A percentile compares a stretch with the other conserved stretches of the same genome.
Evolutionary conservation across 192 early-diverging fungal species (phyloP).

Genomic region (Jimgerdemannia lactiflua): DNA sequence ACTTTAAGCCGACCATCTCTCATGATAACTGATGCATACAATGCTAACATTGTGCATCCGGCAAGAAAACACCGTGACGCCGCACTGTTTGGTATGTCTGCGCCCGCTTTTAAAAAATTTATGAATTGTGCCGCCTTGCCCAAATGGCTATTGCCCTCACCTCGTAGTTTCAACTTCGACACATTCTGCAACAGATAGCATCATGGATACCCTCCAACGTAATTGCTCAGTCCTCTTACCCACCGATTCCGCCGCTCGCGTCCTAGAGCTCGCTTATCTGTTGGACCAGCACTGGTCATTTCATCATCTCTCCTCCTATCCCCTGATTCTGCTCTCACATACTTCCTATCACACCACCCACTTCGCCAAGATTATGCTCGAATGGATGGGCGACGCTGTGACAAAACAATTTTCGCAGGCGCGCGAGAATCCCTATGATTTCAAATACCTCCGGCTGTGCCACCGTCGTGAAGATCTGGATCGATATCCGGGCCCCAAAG

Average conservation of each 20-base stretch:
- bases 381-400: conserved; percentile 94
- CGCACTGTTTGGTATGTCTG: conserved; percentile 64
- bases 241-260: conserved; percentile 83
- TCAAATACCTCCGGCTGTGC: conserved; percentile 71
- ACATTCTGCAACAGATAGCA: conserved; percentile 47
- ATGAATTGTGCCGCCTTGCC: too few relatives aligned
- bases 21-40: conserved; percentile 91
- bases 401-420: conserved; percentile 65
- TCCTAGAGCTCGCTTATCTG: conserved; percentile 87
- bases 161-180: not conserved
- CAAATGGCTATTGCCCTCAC: not conserved
- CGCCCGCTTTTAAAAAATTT: not conserved
- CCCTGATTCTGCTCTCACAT: conserved; percentile 77
- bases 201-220: conserved; percentile 54
- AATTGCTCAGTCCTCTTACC: conserved; percentile 87
- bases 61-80: conserved; percentile 72
- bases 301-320: conserved; percentile 50
- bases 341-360: conserved; percentile 73
- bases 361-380: conserved; percentile 86
- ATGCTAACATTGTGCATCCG: conserved; percentile 63
- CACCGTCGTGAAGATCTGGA: conserved; percentile 69
- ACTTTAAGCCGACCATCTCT: conserved; percentile 79
- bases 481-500: conserved; percentile 67
- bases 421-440: conserved; percentile 86
- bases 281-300: conserved; percentile 85